Evolutionary conservation across 164 flowering plant genomes (phyloP), one percentile per base, ranked within the genome.

Genomic region (Buxus sempervirens): DNA sequence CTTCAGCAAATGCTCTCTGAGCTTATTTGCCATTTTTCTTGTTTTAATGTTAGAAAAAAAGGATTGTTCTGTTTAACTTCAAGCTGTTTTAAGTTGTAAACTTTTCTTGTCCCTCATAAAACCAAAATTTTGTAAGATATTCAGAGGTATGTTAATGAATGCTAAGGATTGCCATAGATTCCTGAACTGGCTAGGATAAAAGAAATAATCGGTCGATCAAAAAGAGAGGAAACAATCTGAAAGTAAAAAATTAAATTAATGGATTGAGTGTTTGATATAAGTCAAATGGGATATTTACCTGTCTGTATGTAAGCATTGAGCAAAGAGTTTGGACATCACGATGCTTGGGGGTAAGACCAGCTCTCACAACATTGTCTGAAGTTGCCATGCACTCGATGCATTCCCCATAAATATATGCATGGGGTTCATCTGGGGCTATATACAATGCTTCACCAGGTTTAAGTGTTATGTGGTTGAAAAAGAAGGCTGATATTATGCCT

Each of bases 321-420:
- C 98, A 93, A 10, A 93, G 89, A 64, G 90, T 88, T 66, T 78
- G 75, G 49, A 90, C 85, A 77, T 95, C 97, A 22, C 90, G 84
- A 21, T 75, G 73, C 78, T 95, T 95, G 6, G 95, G 88, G 27
- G 99, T 95, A 57, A 95, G 96, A 69, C 99, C 99, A 25, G 99
- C 98, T 25, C 98, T 86, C 2, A 92, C 94, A 70, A 92, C 98
- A 84, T 95, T 95, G 80, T 95, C 96, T 26, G 98, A 92, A 48
- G 98, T 83, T 41, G 97, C 98, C 97, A 92, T 95, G 78, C 94
- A 88, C 67, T 95, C 99, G 8, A 92, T 66, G 71, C 98, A 92
- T 9, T 95, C 98, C 20, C 99, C 98, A 56, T 26, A 70, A 28
- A 96, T 38, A 70, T 93, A 96, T 20, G 99, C 98, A 78, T 96